Base-by-base conservation (phyloP, 345 rosid species). In the Passiflora organensis region DNA sequence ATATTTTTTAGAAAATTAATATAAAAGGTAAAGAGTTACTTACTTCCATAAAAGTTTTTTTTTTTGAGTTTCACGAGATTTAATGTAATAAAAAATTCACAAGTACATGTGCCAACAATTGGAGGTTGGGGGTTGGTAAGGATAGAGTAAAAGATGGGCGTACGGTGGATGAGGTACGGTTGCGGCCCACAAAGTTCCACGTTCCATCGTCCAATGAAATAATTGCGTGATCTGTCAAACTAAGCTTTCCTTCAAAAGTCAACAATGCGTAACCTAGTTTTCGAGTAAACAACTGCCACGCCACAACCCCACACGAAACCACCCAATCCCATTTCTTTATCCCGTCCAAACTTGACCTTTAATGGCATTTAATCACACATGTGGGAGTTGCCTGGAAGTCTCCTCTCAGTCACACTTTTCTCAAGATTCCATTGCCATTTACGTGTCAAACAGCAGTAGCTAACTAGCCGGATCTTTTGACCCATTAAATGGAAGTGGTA, bases 401-500 rank as follows among this genome's bases (percentile, higher is more conserved):
- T 63, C 74, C 15, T 21, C 23, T 23, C 49, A 43, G 74, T 75
- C 77, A n/a, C 17, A 68, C 63, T 42, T 39, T 63, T 58, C 34
- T 60, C 62, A 41, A 49, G 22, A 41, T 43, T 45, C 13, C 13
- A 2, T 2, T 23, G 19, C 48, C 43, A 15, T 56, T 43, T 66
- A 69, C 91, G 89, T 78, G 89, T 79, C 87, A 74, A 72, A 79
- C 52, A 25, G 52, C 71, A 20, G 38, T 16, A 13, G 43, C 43
- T 16, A 13, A 15, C 43, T 41, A 48, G 96, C 86, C 69, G 89
- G 67, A 57, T 56, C 71, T 75, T 74, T 82, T 80, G 96, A 87
- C 89, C 60, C 25, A 21, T 12, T 24, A 17, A 22, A 41, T n/a
- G n/a, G n/a, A n/a, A n/a, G n/a, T n/a, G n/a, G n/a, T n/a, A n/a